Base-by-base conservation (phyloP, 2,329 filamentous ascomycete species). In the Diaporthe sp. region DNA sequence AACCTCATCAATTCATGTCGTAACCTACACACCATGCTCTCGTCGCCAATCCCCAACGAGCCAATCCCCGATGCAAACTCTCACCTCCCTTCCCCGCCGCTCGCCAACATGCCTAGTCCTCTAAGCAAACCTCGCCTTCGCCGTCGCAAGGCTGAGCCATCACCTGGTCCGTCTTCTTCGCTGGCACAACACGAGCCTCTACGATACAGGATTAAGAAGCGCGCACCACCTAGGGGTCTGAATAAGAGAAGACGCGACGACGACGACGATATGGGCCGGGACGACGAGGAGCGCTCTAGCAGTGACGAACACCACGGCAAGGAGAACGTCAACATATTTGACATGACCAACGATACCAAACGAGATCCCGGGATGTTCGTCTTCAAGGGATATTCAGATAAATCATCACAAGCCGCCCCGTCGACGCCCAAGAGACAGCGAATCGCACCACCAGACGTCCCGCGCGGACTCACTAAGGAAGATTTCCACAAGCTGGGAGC, bases 1-100 rank as follows among this genome's bases (percentile, higher is more conserved):
- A 89, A 89, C 82, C 87, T 92, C 80, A 88, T 91, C 82, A 87
- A 85, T 76, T 89, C 90, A 62, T 92, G 91, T 81, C 90, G 89
- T 81, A 89, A 88, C 7, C 87, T 92, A 0, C 91, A 93, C 80
- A 88, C 88, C 3, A 89, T 92, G 79, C 86, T 92, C 76, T 83
- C 87, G 37, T 79, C 85, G 5, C 84, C 87, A 19, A 78, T 80
- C n/a, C 78, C 81, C 28, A 79, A 79, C 75, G 77, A 77, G 53
- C 75, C 74, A 73, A 86, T 86, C 42, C 87, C 88, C 53, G 87
- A 81, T 9, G 75, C 79, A 31, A 79, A 81, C 73, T 78, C 81
- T 68, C 82, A 81, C 31, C 84, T 91, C 7, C 89, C 89, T 19
- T 91, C 89, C 34, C 90, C 91, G 17, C 90, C 91, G 2, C 85